phyloP scores from a whole-genome alignment of 768 basidiomycete species.

The Lactifluus volemus region DNA sequence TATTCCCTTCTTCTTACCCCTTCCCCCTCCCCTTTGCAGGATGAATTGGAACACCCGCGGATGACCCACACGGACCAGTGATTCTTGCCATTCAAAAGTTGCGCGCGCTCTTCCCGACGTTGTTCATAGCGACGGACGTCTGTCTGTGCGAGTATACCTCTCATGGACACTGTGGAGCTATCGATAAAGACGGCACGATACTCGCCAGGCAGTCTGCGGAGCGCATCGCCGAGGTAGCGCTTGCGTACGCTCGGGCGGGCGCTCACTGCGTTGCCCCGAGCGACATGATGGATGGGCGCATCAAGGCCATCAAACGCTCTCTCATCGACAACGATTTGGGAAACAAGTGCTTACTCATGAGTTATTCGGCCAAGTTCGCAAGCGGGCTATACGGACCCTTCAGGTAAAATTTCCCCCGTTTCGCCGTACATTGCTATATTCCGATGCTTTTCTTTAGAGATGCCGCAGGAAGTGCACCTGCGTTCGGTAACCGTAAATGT shows the following conservation, averaged over 20 bases:
- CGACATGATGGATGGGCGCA: slow-evolving; percentile 99
- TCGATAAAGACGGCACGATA: slow-evolving; percentile 69
- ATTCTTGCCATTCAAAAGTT: slow-evolving; percentile 85
- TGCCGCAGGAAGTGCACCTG: slow-evolving; percentile 93
- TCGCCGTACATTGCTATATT: background rate
- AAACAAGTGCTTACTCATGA: slow-evolving; percentile 90
- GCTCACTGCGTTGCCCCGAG: slow-evolving; percentile 97
- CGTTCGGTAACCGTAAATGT: slow-evolving; percentile 94
- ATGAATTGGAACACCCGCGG: slow-evolving; percentile 78
- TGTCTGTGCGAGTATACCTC: slow-evolving; percentile 99
- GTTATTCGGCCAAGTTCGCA: slow-evolving; percentile 96
- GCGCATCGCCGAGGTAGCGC: slow-evolving; percentile 88
- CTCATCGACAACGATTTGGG: slow-evolving; percentile 79
- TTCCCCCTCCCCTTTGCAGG: slow-evolving; percentile 37
- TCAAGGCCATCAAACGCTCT: slow-evolving; percentile 78
- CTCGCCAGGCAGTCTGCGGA: slow-evolving; percentile 65
- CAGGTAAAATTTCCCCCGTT: slow-evolving; percentile 43
- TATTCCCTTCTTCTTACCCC: background rate
- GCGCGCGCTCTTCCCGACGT: slow-evolving; percentile 62
- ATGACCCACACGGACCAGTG: slow-evolving; percentile 85
- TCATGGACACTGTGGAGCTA: slow-evolving; percentile 91
- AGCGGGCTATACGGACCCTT: slow-evolving; percentile 94
- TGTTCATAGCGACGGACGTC: slow-evolving; percentile 92
- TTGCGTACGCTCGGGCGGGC: slow-evolving; percentile 90
- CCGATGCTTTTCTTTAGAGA: slow-evolving; percentile 44